These are phyloP conservation scores for Alternaria sp. DNA, from an alignment of 2,329 filamentous ascomycete species.

Conservation along the genomic window DNA sequence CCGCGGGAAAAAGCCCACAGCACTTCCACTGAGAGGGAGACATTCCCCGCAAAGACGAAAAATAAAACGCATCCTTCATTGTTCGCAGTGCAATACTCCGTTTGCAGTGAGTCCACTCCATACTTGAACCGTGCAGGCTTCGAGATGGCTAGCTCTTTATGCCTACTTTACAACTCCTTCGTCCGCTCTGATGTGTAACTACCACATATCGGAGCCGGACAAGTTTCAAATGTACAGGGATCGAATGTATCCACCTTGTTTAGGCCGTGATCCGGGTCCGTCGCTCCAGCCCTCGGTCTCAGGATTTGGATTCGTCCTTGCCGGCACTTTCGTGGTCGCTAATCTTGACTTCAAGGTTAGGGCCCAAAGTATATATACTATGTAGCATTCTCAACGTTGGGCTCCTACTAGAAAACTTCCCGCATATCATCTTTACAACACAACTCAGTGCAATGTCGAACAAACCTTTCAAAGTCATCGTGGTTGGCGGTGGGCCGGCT, in stretches of 20 bases:
- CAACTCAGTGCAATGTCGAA: background rate
- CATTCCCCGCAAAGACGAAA: too few relatives aligned
- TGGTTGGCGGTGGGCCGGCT: background rate
- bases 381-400: background rate
- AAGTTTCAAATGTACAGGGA: background rate
- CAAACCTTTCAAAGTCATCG: conserved; percentile 3
- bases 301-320: background rate
- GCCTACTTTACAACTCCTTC: too few relatives aligned
- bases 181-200: too few relatives aligned
- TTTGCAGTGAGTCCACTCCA: too few relatives aligned
- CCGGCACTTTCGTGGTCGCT: background rate
- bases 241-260: background rate
- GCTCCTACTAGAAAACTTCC: background rate
- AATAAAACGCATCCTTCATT: too few relatives aligned
- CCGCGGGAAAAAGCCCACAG: too few relatives aligned
- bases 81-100: too few relatives aligned
- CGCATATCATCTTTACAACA: background rate
- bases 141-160: too few relatives aligned
- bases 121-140: too few relatives aligned
- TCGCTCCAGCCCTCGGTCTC: background rate
- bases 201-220: background rate
- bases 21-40: too few relatives aligned
- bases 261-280: background rate
- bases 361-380: background rate
- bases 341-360: accelerated